phyloP scores from a whole-genome alignment of 2,329 filamentous ascomycete species.

The Ophiostoma fasciatum region DNA sequence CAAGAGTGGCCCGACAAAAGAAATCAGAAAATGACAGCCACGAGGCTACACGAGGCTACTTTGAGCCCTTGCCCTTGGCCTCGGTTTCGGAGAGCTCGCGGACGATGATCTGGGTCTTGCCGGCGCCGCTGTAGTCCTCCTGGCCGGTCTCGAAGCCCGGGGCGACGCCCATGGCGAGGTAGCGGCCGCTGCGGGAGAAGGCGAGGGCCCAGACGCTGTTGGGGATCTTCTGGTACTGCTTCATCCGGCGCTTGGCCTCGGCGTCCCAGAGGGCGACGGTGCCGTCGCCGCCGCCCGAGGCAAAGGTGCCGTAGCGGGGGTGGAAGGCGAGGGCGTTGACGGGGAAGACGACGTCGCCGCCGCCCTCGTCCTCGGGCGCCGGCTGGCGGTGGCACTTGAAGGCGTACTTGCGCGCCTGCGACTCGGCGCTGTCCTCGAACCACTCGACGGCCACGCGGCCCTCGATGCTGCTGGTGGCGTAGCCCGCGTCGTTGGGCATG shows the following conservation, averaged over 20 bases:
- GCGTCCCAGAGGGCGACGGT: slow-evolving; percentile 91
- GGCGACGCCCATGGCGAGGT: slow-evolving; percentile 66
- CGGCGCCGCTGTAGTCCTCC: slow-evolving; percentile 60
- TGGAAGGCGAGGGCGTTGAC: slow-evolving; percentile 87
- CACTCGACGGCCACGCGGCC: slow-evolving; percentile 93
- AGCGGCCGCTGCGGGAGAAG: slow-evolving; percentile 65
- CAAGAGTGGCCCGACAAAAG: background rate
- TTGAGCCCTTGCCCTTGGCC: slow-evolving; percentile 69
- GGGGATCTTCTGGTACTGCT: slow-evolving; percentile 74
- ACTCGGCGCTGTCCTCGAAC: slow-evolving; percentile 82
- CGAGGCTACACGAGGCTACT: slow-evolving; percentile 26
- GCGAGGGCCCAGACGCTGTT: slow-evolving; percentile 63
- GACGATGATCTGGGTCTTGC: slow-evolving; percentile 63
- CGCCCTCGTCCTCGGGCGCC: slow-evolving; percentile 42
- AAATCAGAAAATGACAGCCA: background rate
- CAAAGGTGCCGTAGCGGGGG: slow-evolving; percentile 69
- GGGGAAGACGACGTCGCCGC: slow-evolving; percentile 72
- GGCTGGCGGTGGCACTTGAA: slow-evolving; percentile 95
- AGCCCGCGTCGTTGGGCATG: slow-evolving; percentile 93
- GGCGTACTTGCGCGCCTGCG: slow-evolving; percentile 86
- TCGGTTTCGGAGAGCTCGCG: slow-evolving; percentile 77
- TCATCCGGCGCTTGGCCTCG: slow-evolving; percentile 74
- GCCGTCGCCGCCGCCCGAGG: slow-evolving; percentile 77
- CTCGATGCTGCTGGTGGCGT: slow-evolving; percentile 85
- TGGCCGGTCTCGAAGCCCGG: slow-evolving; percentile 80